Evolutionary conservation across 805 yeast genomes (phyloP).

Genomic region (Babjeviella inositovora): DNA sequence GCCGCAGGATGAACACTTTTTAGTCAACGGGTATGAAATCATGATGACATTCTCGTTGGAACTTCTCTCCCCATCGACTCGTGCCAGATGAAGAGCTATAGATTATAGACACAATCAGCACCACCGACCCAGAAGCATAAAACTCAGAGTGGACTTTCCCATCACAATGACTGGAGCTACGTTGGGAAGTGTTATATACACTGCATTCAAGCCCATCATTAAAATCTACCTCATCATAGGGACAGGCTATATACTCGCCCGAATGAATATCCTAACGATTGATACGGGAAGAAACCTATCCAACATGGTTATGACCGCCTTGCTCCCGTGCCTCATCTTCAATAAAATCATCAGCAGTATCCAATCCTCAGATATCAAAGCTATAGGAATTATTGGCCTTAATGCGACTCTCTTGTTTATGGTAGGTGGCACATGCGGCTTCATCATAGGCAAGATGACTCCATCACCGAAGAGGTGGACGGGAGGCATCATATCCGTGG

Average conservation of each 20-base stretch:
- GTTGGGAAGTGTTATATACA: slow-evolving; percentile 54
- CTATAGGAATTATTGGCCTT: slow-evolving; percentile 47
- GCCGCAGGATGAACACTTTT: too few species aligned
- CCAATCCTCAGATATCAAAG: slow-evolving; percentile 51
- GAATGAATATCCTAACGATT: slow-evolving; percentile 44
- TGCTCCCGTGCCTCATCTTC: slow-evolving; percentile 66
- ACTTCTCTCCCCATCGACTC: too few species aligned
- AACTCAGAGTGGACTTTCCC: too few species aligned
- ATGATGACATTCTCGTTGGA: too few species aligned
- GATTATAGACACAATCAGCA: too few species aligned
- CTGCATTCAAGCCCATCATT: slow-evolving; percentile 75
- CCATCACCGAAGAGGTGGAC: slow-evolving; percentile 59
- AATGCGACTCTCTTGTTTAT: slow-evolving; percentile 25
- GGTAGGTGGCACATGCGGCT: slow-evolving; percentile 24
- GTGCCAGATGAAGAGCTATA: too few species aligned
- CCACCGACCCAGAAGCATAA: too few species aligned
- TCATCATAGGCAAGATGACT: slow-evolving; percentile 23
- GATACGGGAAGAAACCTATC: slow-evolving; percentile 58
- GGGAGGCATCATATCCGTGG: slow-evolving; percentile 62
- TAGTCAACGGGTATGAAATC: too few species aligned
- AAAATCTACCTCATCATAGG: slow-evolving; percentile 63
- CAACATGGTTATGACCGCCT: slow-evolving; percentile 46
- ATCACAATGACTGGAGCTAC: too few species aligned
- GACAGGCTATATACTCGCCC: slow-evolving; percentile 51
- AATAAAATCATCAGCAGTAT: slow-evolving; percentile 54